Evolutionary conservation across 208 protist species (phyloP).

Genomic region (Leishmania mexicana): DNA sequence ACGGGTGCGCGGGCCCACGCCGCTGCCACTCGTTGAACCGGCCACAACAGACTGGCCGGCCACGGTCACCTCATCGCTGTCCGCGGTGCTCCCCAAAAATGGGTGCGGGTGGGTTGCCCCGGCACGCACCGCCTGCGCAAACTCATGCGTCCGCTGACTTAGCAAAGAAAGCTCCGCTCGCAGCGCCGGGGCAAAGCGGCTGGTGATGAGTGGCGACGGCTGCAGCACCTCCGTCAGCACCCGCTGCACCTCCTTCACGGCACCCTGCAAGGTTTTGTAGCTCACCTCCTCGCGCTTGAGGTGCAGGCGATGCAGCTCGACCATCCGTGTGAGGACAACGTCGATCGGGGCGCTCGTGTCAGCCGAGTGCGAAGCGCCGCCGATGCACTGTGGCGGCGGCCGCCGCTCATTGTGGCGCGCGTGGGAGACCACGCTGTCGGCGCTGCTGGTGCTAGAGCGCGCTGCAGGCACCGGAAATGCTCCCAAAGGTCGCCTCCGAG

Average conservation of each 20-base stretch:
- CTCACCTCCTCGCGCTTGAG: constrained; percentile 33
- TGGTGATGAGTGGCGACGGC: background rate
- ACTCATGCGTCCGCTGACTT: background rate
- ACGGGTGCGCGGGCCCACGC: background rate
- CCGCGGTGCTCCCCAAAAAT: background rate
- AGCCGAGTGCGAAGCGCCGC: background rate
- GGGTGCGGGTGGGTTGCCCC: constrained; percentile 11
- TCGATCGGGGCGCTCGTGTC: constrained; percentile 10
- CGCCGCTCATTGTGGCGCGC: background rate
- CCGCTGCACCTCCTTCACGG: constrained; percentile 31
- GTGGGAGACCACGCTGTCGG: background rate
- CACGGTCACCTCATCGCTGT: background rate
- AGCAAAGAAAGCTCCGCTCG: constrained; percentile 22
- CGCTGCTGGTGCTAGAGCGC: background rate
- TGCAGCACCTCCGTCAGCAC: constrained; percentile 34
- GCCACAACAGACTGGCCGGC: background rate
- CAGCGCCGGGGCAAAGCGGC: background rate
- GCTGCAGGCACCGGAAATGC: background rate
- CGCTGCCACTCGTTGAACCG: background rate
- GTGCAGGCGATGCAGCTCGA: constrained; percentile 31
- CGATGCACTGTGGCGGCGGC: background rate
- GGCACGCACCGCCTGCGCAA: constrained; percentile 11
- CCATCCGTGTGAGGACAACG: constrained; percentile 13
- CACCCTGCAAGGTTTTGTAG: constrained; percentile 28
- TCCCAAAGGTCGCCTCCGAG: background rate